Conservation (phyloP, 768 basidiomycete genomes). For the Lepiota subincarnata region DNA sequence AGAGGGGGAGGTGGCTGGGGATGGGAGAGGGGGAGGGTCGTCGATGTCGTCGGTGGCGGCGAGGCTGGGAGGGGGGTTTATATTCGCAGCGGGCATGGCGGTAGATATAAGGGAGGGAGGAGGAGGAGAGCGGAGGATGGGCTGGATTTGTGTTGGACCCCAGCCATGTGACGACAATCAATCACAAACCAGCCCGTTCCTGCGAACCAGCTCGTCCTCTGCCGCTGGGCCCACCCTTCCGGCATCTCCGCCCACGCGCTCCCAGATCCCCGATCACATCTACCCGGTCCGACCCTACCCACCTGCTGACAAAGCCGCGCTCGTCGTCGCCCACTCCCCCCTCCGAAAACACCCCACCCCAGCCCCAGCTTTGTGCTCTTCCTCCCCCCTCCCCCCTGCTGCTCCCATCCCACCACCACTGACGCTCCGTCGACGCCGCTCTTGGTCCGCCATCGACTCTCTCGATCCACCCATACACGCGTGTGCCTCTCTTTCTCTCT, state of each 20-base stretch:
- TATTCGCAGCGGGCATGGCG: conserved; percentile 7
- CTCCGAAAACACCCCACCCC: neutral
- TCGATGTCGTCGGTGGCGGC: conserved; percentile 9
- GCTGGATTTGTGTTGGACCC: conserved; percentile 2
- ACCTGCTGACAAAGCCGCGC: neutral
- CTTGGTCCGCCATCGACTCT: neutral
- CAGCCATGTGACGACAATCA: conserved; percentile 13
- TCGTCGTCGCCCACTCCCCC: neutral
- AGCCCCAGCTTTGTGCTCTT: neutral
- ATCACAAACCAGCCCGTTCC: conserved; percentile 1
- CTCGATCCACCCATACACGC: neutral
- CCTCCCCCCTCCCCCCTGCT: neutral
- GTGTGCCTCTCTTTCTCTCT: conserved; percentile 1
- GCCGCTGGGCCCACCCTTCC: neutral
- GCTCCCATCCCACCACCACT: neutral
- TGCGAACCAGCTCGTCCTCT: conserved; percentile 1
- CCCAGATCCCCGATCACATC: conserved; percentile 14
- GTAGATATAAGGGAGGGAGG: conserved; percentile 18
- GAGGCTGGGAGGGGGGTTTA: conserved; percentile 5
- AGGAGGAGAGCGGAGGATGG: conserved; percentile 13
- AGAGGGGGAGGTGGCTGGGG: neutral
- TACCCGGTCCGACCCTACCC: conserved; percentile 13
- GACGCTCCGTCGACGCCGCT: neutral
- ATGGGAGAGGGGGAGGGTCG: neutral
- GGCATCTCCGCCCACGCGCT: conserved; percentile 9